Base-by-base conservation (phyloP, 805 yeast species). In the Starmerella apicola region DNA sequence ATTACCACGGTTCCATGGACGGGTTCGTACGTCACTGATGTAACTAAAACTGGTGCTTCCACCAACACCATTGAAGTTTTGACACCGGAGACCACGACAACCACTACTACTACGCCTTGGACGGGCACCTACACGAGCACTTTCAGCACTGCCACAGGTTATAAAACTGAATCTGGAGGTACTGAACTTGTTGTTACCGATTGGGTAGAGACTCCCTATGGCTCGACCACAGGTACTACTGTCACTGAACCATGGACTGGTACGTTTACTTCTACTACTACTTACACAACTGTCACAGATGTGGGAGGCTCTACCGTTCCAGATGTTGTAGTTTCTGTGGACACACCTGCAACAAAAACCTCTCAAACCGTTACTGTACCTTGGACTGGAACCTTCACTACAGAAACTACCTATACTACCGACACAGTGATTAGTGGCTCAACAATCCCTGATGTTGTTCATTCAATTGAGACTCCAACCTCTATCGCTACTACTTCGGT, bases 381-480 rank as follows among this genome's bases (percentile, higher is more conserved):
- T 22, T 28, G 30, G n/a, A 39, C 20, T 8, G 43, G 43, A 4
- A 28, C 21, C 13, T 27, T 9, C 10, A 18, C 43, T 9, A 35
- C 39, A 8, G 18, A 40, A 23, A 23, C 26, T 23, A 12, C 10
- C 26, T 23, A 8, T 23, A 7, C 25, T 7, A 35, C 39, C 5
- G n/a, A n/a, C n/a, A n/a, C n/a, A n/a, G n/a, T n/a, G n/a, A 18
- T 4, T 9, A 30, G 25, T 7, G 39, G 43, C 4, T 35, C 26
- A 3, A 34, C 34, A 17, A 39, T 38, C 10, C 7, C 27, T 4
- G 12, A 12, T n/a, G 22, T 18, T 30, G 13, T 13, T 4, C 21
- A 27, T 2, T 36, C 33, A 5, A 22, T 23, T 8, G n/a, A n/a
- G n/a, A 33, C 16, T 6, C 35, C 39, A 3, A n/a, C 36, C 7